Base-by-base conservation (phyloP, 148 eudicot genomes). In the Selenicereus undatus region DNA sequence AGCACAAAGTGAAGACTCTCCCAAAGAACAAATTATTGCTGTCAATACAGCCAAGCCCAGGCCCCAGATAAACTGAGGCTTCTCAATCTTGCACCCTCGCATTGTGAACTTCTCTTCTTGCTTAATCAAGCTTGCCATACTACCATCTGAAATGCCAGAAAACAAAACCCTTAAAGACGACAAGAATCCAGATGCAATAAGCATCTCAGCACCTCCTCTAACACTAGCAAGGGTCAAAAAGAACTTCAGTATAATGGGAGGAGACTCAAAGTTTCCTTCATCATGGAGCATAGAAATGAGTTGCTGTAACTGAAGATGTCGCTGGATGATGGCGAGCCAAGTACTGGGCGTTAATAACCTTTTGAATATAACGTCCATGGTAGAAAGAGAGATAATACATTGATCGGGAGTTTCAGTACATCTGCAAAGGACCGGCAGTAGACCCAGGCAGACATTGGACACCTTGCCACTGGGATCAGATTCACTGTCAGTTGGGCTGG, bases 261-360 rank as follows among this genome's bases (percentile, higher is more conserved):
- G 45, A 14, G 86, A 85, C 62, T 80, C 82, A 22, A 73, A 62
- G 74, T 79, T 78, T 26, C 50, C 83, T 76, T 84, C 83, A 83
- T 91, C 89, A 77, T 87, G 90, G 81, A 97, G 95, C 85, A 84
- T 94, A 81, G 77, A 87, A 84, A 94, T 79, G 76, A 94, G 85
- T 81, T 87, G 87, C 50, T 91, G 94, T 80, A 91, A 54, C 43
- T 76, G 91, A 75, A 97, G 90, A 90, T 93, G 89, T 78, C 90
- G 89, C 88, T 89, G 89, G 72, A 94, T 87, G 76, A 94, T 81
- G 36, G 99, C 98, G 43, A 93, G 83, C 99, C 99, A 97, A 42
- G 94, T 87, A 58, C 78, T 81, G 22, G 95, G 96, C 43, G 90
- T 81, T 78, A 86, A 80, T 66, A 90, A 89, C 30, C 84, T 84